Percentiles rank a stretch among this genome's conserved stretches.
These are phyloP conservation scores for Salinomyces thailandicus DNA, from an alignment of 2,329 filamentous ascomycete species.

Conservation along the genomic window DNA sequence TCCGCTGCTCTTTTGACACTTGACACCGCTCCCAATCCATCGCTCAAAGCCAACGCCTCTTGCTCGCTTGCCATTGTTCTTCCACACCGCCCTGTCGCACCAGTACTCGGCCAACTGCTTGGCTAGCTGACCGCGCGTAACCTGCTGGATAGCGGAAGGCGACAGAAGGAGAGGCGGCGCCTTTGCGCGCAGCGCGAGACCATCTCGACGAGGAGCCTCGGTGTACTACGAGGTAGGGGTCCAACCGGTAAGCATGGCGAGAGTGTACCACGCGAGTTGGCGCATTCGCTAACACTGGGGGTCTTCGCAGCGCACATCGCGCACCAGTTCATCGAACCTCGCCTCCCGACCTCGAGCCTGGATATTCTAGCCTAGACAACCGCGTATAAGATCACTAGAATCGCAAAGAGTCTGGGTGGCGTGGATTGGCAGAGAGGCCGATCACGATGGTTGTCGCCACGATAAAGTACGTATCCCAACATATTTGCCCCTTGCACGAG, in stretches of 20 bases:
- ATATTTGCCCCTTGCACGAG: no score
- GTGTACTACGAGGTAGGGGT: no score
- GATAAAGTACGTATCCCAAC: constrained; percentile 6
- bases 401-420: not conserved
- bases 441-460: constrained; percentile 6
- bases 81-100: not conserved
- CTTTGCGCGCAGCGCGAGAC: no score
- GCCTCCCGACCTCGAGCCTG: not conserved
- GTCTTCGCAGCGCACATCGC: not conserved
- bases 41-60: not conserved
- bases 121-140: not conserved
- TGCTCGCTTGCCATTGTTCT: not conserved
- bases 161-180: no score
- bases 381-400: not conserved
- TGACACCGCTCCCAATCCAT: not conserved
- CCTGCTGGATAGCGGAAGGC: not conserved
- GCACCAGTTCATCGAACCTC: not conserved
- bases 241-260: not conserved
- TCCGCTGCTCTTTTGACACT: no score
- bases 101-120: not conserved
- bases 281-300: not conserved
- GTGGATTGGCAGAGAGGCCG: not conserved
- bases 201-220: no score
- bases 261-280: not conserved
- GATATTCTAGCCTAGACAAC: not conserved